phyloP scores from a whole-genome alignment of 345 rosid genomes.

The Carallia brachiata region DNA sequence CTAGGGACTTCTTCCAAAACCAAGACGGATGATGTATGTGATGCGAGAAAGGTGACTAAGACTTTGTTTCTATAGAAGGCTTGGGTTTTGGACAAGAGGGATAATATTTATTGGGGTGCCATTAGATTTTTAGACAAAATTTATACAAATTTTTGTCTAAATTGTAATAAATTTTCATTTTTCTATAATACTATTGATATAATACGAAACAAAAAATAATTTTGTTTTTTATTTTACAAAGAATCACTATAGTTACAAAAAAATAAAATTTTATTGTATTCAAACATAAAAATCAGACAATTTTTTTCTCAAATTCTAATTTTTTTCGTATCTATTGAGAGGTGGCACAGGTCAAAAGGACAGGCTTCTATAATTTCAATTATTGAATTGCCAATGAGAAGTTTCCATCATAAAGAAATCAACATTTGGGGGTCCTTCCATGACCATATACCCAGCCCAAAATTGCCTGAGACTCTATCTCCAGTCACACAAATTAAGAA shows the following conservation, averaged over 20 bases:
- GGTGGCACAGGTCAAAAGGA: slow-evolving; percentile 38
- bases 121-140: no score
- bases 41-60: background rate
- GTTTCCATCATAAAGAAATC: slow-evolving; percentile 27
- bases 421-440: slow-evolving; percentile 8
- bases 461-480: background rate
- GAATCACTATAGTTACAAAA: no score
- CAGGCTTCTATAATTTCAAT: slow-evolving; percentile 25
- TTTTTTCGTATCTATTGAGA: slow-evolving; percentile 5
- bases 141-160: no score
- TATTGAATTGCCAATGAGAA: slow-evolving; percentile 20
- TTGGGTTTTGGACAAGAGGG: slow-evolving; percentile 7
- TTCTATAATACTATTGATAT: no score
- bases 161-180: no score
- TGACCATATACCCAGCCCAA: background rate
- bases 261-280: no score
- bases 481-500: slow-evolving; percentile 13
- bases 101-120: no score
- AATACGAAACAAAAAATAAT: no score
- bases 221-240: no score
- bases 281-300: no score
- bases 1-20: slow-evolving; percentile 2
- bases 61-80: slow-evolving; percentile 1
- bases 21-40: background rate
- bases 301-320: no score